Conservation (phyloP, 192 early-diverging fungal species). For the Dissophora ornata region DNA sequence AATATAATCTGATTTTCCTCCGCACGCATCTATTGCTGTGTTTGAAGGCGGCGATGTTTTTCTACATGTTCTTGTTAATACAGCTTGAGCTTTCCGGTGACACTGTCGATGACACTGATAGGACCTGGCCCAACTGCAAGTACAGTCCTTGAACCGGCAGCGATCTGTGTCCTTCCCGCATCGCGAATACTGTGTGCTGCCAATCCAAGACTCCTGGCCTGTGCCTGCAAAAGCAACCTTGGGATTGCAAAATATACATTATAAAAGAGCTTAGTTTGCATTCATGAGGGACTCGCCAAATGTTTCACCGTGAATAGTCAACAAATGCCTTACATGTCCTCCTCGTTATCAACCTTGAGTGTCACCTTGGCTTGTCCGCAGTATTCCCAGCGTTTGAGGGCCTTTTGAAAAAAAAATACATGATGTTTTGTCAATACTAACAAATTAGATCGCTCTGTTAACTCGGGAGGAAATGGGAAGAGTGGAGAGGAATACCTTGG, state of each 20-base stretch:
- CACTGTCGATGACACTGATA: slow-evolving; percentile 30
- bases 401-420: slow-evolving; percentile 20
- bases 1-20: too few relatives aligned
- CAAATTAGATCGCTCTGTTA: too few relatives aligned
- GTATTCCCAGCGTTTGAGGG: slow-evolving; percentile 75
- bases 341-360: slow-evolving; percentile 80
- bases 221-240: slow-evolving; percentile 73
- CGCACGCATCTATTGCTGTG: neutral
- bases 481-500: slow-evolving; percentile 34
- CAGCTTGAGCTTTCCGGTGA: slow-evolving; percentile 46
- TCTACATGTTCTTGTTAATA: slow-evolving; percentile 14
- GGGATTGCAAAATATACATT: neutral
- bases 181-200: slow-evolving; percentile 85
- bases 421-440: too few relatives aligned
- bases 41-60: neutral
- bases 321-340: slow-evolving; percentile 82
- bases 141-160: slow-evolving; percentile 91
- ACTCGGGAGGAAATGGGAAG: neutral
- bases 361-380: slow-evolving; percentile 90
- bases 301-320: too few relatives aligned
- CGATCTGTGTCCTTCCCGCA: slow-evolving; percentile 94
- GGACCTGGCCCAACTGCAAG: slow-evolving; percentile 92
- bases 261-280: too few relatives aligned
- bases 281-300: too few relatives aligned
- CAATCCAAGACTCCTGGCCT: slow-evolving; percentile 69